Evolutionary conservation across 805 yeast species (phyloP), one percentile per base, ranked within the genome.

Genomic region (Maudiozyma turicensis): DNA sequence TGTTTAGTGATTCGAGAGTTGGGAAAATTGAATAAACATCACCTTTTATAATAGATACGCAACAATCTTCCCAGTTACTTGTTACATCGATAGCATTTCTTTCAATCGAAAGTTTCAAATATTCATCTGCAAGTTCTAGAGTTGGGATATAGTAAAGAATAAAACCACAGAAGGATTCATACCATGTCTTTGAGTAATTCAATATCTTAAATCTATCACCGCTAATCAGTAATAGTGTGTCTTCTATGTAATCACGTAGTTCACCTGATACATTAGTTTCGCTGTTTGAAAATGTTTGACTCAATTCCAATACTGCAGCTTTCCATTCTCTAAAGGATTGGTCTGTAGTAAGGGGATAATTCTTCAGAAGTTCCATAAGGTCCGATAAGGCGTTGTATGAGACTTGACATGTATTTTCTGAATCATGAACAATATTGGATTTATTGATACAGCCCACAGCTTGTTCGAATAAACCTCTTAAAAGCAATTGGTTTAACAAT

Each of bases 101-200:
- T 13, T 59, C 52, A 10, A 69, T 50, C 2, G 78, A 60, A 9
- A 68, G 48, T 34, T 68, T 56, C 44, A 73, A 54, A 56, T 76
- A 74, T 52, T 77, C 76, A 11, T 53, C 52, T 1, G 75, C 52
- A 30, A 76, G 58, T 37, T 71, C 69, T 9, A 59, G 47, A 5
- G 79, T 72, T 56, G 80, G 88, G 65, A 84, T 73, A 58, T 81
- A 81, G 58, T 70, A 86, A 38, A 81, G 65, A 8, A 79, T 60
- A n/a, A 81, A 70, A 7, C 79, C 78, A 39, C 74, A 67, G 39
- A 78, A 72, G 11, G 81, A 71, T 58, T 85, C 93, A 59, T 81
- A 84, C 95, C 95, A 85, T 0, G 77, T 65, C 6, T 70, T 68
- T 13, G 86, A 74, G 56, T 69, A 71, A 13, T 70, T 68, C 3